phyloP scores from a whole-genome alignment of 2,329 filamentous ascomycete species.

The Sphaerulina populicola region DNA sequence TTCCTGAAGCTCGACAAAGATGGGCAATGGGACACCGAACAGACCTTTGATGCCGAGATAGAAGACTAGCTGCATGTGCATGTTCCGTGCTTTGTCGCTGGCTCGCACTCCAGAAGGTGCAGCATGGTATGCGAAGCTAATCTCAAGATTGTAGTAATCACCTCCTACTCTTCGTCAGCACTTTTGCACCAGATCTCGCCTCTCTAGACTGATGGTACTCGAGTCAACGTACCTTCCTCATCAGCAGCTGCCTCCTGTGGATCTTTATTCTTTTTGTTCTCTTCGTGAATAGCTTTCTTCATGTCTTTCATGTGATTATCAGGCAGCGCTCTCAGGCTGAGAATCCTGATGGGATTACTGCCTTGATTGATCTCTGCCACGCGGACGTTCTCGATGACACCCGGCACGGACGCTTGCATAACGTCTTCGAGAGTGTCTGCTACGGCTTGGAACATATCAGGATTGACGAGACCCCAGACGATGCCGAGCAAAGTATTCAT shows the following conservation, averaged over 20 bases:
- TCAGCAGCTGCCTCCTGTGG: slow-evolving; percentile 79
- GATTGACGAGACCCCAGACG: slow-evolving; percentile 86
- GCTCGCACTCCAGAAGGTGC: slow-evolving; percentile 62
- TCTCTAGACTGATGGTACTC: background rate
- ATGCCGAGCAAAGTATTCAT: slow-evolving; percentile 82
- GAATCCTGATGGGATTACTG: slow-evolving; percentile 76
- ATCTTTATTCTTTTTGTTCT: slow-evolving; percentile 74
- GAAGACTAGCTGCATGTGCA: slow-evolving; percentile 95
- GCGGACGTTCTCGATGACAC: slow-evolving; percentile 85
- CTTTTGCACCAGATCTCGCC: background rate
- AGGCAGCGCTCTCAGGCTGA: slow-evolving; percentile 78
- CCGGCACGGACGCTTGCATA: slow-evolving; percentile 90
- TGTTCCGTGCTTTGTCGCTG: slow-evolving; percentile 74
- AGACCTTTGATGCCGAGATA: slow-evolving; percentile 84
- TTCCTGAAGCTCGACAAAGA: slow-evolving; percentile 82
- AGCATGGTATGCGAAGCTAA: slow-evolving; percentile 84
- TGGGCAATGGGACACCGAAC: slow-evolving; percentile 78
- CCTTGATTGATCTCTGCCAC: slow-evolving; percentile 94
- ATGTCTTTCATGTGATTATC: slow-evolving; percentile 71
- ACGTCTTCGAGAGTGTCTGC: slow-evolving; percentile 93
- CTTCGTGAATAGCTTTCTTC: slow-evolving; percentile 68
- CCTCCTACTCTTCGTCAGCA: slow-evolving; percentile 38
- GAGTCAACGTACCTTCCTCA: slow-evolving; percentile 55
- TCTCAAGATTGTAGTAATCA: slow-evolving; percentile 86
- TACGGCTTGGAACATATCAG: slow-evolving; percentile 84